phyloP scores from a whole-genome alignment of 2,329 filamentous ascomycete genomes.

The Arthrinium phaeospermum region DNA sequence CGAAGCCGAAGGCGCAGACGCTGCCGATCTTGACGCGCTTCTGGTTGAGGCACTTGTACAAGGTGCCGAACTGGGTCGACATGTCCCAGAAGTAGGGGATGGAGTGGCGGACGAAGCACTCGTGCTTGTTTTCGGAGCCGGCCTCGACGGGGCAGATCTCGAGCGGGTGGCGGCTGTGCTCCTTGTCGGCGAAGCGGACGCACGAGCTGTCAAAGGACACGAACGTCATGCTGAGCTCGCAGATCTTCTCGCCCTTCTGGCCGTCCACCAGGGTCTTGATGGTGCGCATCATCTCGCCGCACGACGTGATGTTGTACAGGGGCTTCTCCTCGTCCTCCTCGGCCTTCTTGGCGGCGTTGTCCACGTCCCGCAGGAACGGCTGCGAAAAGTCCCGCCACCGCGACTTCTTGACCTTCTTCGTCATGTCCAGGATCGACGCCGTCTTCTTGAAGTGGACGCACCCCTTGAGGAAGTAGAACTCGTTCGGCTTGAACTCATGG shows the following conservation, averaged over 20 bases:
- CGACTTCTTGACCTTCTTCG: conserved; percentile 28
- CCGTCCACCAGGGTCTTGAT: conserved; percentile 39
- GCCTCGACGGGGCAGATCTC: conserved; percentile 40
- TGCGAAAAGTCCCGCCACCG: conserved; percentile 38
- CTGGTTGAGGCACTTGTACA: conserved; percentile 44
- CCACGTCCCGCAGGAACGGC: conserved; percentile 36
- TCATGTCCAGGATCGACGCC: conserved; percentile 37
- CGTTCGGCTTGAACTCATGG: conserved; percentile 32
- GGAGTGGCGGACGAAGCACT: conserved; percentile 40
- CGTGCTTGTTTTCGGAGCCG: conserved; percentile 35
- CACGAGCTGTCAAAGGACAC: conserved; percentile 38
- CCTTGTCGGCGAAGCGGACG: conserved; percentile 38
- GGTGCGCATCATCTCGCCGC: conserved; percentile 44
- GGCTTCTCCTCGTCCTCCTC: conserved; percentile 26
- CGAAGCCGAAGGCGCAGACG: conserved; percentile 39
- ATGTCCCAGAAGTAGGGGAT: conserved; percentile 45
- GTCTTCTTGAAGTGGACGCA: conserved; percentile 42
- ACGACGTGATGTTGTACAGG: conserved; percentile 35
- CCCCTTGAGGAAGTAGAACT: conserved; percentile 38
- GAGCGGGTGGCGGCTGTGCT: conserved; percentile 39
- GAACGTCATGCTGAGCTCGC: conserved; percentile 44
- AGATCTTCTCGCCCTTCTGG: conserved; percentile 32
- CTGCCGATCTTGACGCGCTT: conserved; percentile 38
- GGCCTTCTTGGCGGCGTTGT: conserved; percentile 30
- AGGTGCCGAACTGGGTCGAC: conserved; percentile 36